Conservation (phyloP, 441 rosid species). For the Jatropha podagrica region DNA sequence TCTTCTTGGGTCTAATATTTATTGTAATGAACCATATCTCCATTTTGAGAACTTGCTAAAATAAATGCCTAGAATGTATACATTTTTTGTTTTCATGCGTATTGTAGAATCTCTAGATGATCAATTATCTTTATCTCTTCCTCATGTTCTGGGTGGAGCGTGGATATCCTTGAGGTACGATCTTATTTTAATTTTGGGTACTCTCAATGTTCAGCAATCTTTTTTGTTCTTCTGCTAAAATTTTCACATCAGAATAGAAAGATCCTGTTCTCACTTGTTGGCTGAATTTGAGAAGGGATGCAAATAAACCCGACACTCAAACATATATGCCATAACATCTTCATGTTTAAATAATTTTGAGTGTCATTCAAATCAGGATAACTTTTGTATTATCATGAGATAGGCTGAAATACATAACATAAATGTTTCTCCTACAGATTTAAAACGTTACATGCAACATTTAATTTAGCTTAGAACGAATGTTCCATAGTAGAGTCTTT, state of each 20-base stretch:
- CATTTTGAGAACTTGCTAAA: background rate
- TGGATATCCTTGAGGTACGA: background rate
- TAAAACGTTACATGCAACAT: background rate
- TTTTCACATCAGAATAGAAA: background rate
- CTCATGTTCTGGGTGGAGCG: background rate
- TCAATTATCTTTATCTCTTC: background rate
- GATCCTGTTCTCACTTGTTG: slow-evolving; percentile 7
- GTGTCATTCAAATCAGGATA: background rate
- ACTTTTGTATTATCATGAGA: background rate
- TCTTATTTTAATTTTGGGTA: background rate
- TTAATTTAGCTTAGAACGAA: background rate
- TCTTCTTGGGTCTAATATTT: background rate
- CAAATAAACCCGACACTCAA: background rate
- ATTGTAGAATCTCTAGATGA: slow-evolving; percentile 5
- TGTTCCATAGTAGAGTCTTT: background rate
- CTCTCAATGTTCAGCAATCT: background rate
- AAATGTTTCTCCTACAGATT: background rate
- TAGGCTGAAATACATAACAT: background rate
- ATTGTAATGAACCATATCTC: background rate
- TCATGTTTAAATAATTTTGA: background rate
- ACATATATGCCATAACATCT: background rate
- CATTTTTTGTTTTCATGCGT: background rate
- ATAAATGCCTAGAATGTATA: background rate
- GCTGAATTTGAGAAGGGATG: background rate
- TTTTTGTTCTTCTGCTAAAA: background rate